These are phyloP conservation scores for Starmera quercuum DNA, from an alignment of 805 yeast species.

Conservation along the genomic window DNA sequence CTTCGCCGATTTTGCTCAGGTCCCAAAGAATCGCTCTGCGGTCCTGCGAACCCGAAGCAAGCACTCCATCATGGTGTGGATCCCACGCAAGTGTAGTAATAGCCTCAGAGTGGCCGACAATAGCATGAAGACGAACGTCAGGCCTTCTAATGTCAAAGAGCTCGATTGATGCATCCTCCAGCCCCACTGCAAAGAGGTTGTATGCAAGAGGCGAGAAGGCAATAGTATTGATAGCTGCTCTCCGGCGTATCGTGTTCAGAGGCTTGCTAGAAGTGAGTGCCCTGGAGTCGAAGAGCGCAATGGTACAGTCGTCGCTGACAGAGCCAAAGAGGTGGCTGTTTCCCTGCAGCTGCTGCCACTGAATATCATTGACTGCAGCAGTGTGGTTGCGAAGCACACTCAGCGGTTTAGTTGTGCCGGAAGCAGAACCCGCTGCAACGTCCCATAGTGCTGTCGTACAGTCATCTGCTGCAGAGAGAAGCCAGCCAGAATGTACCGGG, in stretches of 20 bases:
- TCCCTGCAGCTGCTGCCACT: constrained; percentile 58
- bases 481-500: constrained; percentile 34
- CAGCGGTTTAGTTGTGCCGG: constrained; percentile 16
- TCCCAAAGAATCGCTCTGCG: constrained; percentile 81
- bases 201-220: constrained; percentile 57
- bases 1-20: constrained; percentile 69
- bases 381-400: constrained; percentile 31
- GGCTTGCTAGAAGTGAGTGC: constrained; percentile 14
- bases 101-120: constrained; percentile 74
- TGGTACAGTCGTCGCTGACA: constrained; percentile 62
- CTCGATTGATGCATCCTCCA: constrained; percentile 57
- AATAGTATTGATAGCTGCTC: constrained; percentile 47
- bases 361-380: constrained; percentile 67
- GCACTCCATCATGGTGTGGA: constrained; percentile 66
- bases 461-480: constrained; percentile 64
- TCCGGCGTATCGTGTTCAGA: constrained; percentile 19
- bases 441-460: constrained; percentile 57
- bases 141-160: constrained; percentile 56
- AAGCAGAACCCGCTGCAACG: constrained; percentile 20
- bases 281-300: constrained; percentile 50
- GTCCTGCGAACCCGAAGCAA: constrained; percentile 74
- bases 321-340: constrained; percentile 48
- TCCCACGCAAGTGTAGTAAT: constrained; percentile 73
- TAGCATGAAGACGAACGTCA: constrained; percentile 47
- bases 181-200: constrained; percentile 61